Evolutionary conservation across 495 filamentous ascomycete species (phyloP), one percentile per base, ranked within the genome.

Genomic region (Baudoinia panamericana): DNA sequence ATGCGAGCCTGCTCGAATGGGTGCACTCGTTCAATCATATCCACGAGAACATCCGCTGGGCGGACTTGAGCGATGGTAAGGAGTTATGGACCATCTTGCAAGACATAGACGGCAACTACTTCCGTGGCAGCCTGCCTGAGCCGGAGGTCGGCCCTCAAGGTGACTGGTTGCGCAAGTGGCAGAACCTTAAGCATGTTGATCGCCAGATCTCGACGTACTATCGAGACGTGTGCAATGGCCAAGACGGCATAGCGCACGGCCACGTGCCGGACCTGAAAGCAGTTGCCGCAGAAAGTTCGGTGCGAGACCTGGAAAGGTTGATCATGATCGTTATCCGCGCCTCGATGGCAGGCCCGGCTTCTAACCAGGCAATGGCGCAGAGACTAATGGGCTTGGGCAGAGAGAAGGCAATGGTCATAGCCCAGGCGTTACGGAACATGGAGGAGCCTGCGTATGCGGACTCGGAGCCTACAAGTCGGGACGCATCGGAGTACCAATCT

Each of bases 1-100:
- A 19, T 15, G n/a, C 26, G 4, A 44, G 45, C 30, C 50, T 53
- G 5, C 28, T 53, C 8, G 30, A 46, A 46, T 53, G 50, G 50
- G 46, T 53, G 15, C 30, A 45, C 16, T 39, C 47, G 6, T 54
- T 54, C 51, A 19, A 33, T 11, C 26, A 31, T 3, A 8, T 36
- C 3, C 18, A 32, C 17, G 20, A 30, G 21, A 45, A 34, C 24
- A 26, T 28, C 11, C 38, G 25, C 35, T 56, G 75, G 41, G 70
- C 71, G 41, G 76, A 85, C 50, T 67, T 93, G 52, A 75, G 70
- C 38, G 80, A 92, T 58, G 86, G 84, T 33, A 68, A 72, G 36
- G 68, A 82, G 20, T 68, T 93, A 50, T 72, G 78, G 80, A 64
- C 72, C 49, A 70, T 76, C 57, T 56, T 81, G 53, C 48, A 70